Base-by-base conservation (phyloP, 164 flowering plant species). In the Amborella trichopoda region DNA sequence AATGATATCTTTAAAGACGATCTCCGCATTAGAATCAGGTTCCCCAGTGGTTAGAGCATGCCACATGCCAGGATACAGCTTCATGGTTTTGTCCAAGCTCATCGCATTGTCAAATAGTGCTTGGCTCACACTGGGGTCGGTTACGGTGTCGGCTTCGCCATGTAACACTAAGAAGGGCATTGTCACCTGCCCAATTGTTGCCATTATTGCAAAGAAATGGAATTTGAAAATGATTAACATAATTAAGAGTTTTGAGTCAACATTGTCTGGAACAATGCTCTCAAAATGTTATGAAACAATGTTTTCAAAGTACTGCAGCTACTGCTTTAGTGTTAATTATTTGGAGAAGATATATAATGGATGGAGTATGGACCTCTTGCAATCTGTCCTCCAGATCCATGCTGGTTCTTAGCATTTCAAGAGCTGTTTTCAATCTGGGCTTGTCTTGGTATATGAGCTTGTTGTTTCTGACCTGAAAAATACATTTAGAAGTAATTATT, bases 51-150 rank as follows among this genome's bases (percentile, higher is more conserved):
- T 88, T 44, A 93, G 60, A 8, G 68, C 91, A 28, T 93, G 99
- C 96, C 99, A 93, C 99, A 93, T 88, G 41, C 76, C 96, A 0
- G 86, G 76, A 55, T 93, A 93, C 28, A 88, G 41, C 50, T 76
- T 84, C 6, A 84, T 60, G 44, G 84, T 78, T 75, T 88, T 88
- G 81, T 93, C 99, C 2, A 4, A 28, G 50, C 95, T 84, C 32
- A 83, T 67, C 0, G 96, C 94, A 53, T 49, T 64, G 46, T 82
- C 81, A 23, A 87, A 85, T 45, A 93, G 49, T 0, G 88, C 88
- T 46, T 68, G 67, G 72, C 96, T 88, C 44, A 88, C 85, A 48
- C 78, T 91, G 3, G 96, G 95, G 51, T 93, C 99, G 3, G 96
- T 88, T 30, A 93, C 89, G 21, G 46, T 79, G 54, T 88, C 99